Conservation (phyloP, 2,329 filamentous ascomycete species). For the Blastomyces emzantsi region DNA sequence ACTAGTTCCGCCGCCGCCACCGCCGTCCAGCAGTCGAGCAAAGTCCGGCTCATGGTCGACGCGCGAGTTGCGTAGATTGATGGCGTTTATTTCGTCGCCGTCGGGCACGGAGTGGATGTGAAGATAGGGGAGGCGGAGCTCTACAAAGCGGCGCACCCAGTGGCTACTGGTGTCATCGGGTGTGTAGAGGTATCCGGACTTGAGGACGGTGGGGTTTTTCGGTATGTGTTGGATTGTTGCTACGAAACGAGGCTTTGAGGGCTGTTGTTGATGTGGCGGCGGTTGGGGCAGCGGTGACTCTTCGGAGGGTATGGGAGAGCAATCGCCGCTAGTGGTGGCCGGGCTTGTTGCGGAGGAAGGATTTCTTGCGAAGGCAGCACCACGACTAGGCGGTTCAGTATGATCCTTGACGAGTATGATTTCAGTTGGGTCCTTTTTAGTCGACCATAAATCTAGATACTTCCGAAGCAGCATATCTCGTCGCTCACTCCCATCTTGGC, state of each 20-base stretch:
- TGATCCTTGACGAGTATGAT: constrained; percentile 37
- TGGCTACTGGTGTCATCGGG: constrained; percentile 66
- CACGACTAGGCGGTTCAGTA: constrained; percentile 37
- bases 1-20: constrained; percentile 25
- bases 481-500: constrained; percentile 29
- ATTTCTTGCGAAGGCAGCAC: constrained; percentile 26
- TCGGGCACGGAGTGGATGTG: constrained; percentile 79
- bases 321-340: constrained; percentile 21
- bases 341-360: constrained; percentile 16
- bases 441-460: constrained; percentile 36
- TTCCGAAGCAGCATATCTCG: constrained; percentile 33
- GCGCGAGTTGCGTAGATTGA: constrained; percentile 81
- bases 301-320: constrained; percentile 9
- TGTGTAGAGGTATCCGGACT: constrained; percentile 78
- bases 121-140: constrained; percentile 82
- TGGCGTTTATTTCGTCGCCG: constrained; percentile 81
- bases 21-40: constrained; percentile 55
- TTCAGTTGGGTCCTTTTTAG: constrained; percentile 34
- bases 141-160: constrained; percentile 90
- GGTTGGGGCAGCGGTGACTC: not conserved
- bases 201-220: constrained; percentile 73
- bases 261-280: constrained; percentile 19
- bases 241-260: constrained; percentile 54
- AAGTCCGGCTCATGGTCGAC: constrained; percentile 89
- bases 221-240: constrained; percentile 67